Conservation (phyloP, 192 early-diverging fungal species). For the Podila epigama region DNA sequence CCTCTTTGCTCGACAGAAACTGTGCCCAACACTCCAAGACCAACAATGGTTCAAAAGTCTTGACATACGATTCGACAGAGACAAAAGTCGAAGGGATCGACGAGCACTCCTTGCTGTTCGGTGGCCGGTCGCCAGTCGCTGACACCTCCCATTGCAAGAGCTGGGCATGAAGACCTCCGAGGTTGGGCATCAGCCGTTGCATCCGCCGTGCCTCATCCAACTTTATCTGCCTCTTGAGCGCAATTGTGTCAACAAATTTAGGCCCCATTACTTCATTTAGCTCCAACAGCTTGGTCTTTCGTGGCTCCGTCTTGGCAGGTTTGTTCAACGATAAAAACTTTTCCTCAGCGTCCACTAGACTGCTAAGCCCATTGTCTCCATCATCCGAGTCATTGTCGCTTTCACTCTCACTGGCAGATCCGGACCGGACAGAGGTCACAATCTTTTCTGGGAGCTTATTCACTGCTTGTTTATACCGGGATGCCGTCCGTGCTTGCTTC, state of each 20-base stretch:
- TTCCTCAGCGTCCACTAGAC: slow-evolving; percentile 37
- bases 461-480: not conserved
- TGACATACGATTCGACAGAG: slow-evolving; percentile 63
- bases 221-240: slow-evolving; percentile 8
- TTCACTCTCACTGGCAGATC: slow-evolving; percentile 22
- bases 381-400: slow-evolving; percentile 44
- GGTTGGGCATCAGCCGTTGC: slow-evolving; percentile 57
- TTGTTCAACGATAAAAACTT: slow-evolving; percentile 27
- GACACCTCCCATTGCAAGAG: slow-evolving; percentile 70
- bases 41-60: slow-evolving; percentile 81
- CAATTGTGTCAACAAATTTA: slow-evolving; percentile 11
- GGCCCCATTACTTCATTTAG: slow-evolving; percentile 18
- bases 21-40: slow-evolving; percentile 89
- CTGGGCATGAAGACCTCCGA: slow-evolving; percentile 62
- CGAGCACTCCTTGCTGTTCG: slow-evolving; percentile 38
- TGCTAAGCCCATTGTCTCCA: slow-evolving; percentile 25
- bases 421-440: not conserved
- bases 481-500: slow-evolving; percentile 25
- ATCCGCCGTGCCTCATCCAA: slow-evolving; percentile 52
- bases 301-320: slow-evolving; percentile 29
- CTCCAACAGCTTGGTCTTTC: slow-evolving; percentile 58
- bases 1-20: slow-evolving; percentile 74
- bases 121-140: slow-evolving; percentile 62
- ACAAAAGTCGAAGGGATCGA: slow-evolving; percentile 69
- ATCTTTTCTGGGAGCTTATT: not conserved